Percentiles rank a stretch among this genome's conserved stretches.
These are phyloP conservation scores for Heterobasidion occidentale DNA, from an alignment of 1,284 basidiomycete species.

Conservation along the genomic window DNA sequence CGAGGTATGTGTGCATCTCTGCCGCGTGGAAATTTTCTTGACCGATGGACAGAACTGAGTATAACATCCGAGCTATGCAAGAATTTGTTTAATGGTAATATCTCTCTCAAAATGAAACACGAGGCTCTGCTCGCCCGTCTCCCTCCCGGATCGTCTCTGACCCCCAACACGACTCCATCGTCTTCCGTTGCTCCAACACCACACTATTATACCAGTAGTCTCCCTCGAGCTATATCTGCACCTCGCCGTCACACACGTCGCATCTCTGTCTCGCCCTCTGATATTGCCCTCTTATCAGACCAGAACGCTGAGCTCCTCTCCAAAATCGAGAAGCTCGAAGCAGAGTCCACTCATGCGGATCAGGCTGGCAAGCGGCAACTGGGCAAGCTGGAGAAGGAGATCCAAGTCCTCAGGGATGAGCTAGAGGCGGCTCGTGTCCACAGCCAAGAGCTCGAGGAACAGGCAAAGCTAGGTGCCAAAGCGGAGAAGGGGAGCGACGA, in stretches of 20 bases:
- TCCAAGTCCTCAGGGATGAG: conserved; percentile 59
- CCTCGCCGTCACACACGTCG: conserved; percentile 37
- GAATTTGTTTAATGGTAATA: conserved; percentile 60
- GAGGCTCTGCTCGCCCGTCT: conserved; percentile 57
- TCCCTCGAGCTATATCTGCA: conserved; percentile 24
- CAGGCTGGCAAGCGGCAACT: conserved; percentile 60
- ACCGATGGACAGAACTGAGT: conserved; percentile 45
- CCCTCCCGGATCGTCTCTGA: conserved; percentile 27
- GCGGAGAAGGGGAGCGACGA: conserved; percentile 30
- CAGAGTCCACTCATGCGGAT: conserved; percentile 60
- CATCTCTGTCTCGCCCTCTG: conserved; percentile 59
- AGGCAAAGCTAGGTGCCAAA: conserved; percentile 32
- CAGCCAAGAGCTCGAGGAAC: conserved; percentile 64
- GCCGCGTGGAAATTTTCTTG: background rate
- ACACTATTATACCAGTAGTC: conserved; percentile 20
- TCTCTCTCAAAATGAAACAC: conserved; percentile 60
- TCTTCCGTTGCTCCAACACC: conserved; percentile 12
- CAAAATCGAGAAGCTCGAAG: conserved; percentile 68
- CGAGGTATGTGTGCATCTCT: conserved; percentile 40
- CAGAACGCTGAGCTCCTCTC: conserved; percentile 75
- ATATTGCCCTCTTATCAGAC: conserved; percentile 64
- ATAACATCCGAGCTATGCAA: conserved; percentile 63
- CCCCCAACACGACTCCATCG: conserved; percentile 15
- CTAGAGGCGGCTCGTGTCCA: conserved; percentile 62
- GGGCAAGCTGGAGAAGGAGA: conserved; percentile 70